Evolutionary conservation across 345 rosid species (phyloP).

Genomic region (Linum tenue): DNA sequence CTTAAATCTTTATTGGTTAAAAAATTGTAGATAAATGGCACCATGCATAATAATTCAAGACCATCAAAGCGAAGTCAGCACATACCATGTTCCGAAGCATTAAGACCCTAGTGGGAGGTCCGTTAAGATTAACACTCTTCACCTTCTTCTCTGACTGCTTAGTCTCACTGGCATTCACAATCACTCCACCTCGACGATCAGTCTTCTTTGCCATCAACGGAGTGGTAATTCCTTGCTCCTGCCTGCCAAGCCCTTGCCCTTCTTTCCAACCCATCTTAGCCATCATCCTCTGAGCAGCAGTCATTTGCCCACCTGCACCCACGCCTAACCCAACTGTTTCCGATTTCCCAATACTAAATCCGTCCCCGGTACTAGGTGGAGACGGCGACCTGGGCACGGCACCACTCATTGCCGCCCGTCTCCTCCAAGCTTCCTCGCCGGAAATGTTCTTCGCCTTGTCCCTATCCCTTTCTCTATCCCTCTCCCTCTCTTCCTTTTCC

Average conservation of each 20-base stretch:
- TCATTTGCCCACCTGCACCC: conserved; percentile 98
- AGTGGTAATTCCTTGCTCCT: conserved; percentile 92
- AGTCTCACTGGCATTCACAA: conserved; percentile 77
- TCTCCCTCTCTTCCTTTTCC: conserved; percentile 42
- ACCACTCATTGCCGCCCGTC: conserved; percentile 86
- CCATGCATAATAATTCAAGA: not conserved
- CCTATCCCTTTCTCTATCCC: conserved; percentile 26
- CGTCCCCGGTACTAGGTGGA: conserved; percentile 55
- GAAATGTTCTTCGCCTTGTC: conserved; percentile 45
- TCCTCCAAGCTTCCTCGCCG: conserved; percentile 96
- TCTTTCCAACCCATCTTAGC: conserved; percentile 99
- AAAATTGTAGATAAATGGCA: not conserved
- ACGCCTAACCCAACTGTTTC: conserved; percentile 86
- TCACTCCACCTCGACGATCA: conserved; percentile 95
- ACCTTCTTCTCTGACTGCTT: conserved; percentile 73
- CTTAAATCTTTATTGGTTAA: not conserved
- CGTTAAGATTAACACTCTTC: conserved; percentile 75
- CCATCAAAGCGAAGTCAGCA: too few relatives aligned
- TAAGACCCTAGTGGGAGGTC: conserved; percentile 77
- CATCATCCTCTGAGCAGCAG: conserved; percentile 99
- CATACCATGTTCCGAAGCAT: conserved; percentile 89
- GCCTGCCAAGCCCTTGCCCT: conserved; percentile 95
- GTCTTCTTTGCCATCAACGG: conserved; percentile 99
- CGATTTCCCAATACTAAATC: conserved; percentile 68
- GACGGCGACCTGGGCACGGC: conserved; percentile 60